Evolutionary conservation across 2,329 filamentous ascomycete genomes (phyloP).

Genomic region (Pseudogymnoascus sp.): DNA sequence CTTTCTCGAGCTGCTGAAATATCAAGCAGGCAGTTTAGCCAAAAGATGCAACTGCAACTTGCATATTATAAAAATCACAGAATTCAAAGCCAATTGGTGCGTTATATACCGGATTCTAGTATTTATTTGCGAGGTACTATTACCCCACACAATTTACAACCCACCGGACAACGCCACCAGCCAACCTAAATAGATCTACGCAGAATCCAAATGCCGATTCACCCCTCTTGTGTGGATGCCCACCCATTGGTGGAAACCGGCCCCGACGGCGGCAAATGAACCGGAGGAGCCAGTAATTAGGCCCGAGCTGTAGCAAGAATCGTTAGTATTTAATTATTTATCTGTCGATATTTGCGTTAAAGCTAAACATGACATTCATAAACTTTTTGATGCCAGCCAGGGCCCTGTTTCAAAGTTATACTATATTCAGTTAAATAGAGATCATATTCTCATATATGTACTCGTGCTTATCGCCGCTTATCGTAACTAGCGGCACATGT

Average conservation of each 20-base stretch:
- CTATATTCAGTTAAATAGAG: neutral
- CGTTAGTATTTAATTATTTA: neutral
- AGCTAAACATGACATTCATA: neutral
- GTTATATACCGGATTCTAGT: neutral
- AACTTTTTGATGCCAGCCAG: neutral
- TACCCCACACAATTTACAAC: neutral
- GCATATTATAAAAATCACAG: neutral
- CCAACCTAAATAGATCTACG: neutral
- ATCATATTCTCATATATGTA: neutral
- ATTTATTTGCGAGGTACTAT: neutral
- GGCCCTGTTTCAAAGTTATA: neutral
- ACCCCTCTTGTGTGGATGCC: neutral
- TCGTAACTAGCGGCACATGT: neutral
- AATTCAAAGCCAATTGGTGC: constrained; percentile 4
- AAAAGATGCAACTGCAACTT: neutral
- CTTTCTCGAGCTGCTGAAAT: neutral
- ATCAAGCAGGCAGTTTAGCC: neutral
- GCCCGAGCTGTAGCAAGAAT: neutral
- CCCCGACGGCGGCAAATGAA: neutral
- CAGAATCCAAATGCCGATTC: neutral
- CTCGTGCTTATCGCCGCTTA: neutral
- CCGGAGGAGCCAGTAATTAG: neutral
- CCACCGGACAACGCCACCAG: neutral
- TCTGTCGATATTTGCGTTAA: neutral
- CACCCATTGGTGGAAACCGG: neutral